Percentiles rank a stretch among this genome's conserved stretches.
These are phyloP conservation scores for Sporothrix variecibatus DNA, from an alignment of 2,329 filamentous ascomycete genomes.

Conservation along the genomic window DNA sequence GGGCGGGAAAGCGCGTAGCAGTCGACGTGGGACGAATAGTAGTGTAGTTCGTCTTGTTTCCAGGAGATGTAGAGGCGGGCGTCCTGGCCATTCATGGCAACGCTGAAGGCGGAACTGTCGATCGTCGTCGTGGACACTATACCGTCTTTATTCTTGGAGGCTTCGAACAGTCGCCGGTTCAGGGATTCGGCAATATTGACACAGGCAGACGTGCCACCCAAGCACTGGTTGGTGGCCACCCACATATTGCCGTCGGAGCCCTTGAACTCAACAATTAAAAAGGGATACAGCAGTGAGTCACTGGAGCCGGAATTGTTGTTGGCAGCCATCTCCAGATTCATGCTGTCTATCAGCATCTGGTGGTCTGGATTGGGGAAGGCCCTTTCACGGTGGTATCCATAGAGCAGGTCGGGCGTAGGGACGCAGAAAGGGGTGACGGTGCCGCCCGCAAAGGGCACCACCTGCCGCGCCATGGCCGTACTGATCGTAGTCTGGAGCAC, in stretches of 20 bases:
- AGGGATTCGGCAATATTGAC: not conserved
- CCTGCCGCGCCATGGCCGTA: not conserved
- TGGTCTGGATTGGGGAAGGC: not conserved
- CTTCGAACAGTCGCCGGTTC: not conserved
- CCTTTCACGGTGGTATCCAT: not conserved
- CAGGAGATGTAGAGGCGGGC: not conserved
- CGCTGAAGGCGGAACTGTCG: not conserved
- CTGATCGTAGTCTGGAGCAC: not conserved
- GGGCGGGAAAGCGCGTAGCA: not conserved
- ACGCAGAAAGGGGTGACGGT: not conserved
- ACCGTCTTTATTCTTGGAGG: not conserved
- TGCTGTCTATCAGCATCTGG: not conserved
- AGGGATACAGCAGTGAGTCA: slow-evolving; percentile 30
- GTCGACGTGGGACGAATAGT: not conserved
- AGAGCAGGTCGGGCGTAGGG: not conserved
- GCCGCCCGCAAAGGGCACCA: slow-evolving; percentile 5
- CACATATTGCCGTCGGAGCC: not conserved
- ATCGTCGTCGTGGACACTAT: not conserved
- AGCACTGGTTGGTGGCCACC: slow-evolving; percentile 17
- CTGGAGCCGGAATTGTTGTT: not conserved
- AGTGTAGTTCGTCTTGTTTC: not conserved
- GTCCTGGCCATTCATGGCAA: not conserved
- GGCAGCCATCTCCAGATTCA: not conserved
- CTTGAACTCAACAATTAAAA: slow-evolving; percentile 19
- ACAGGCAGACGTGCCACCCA: slow-evolving; percentile 3